phyloP scores from a whole-genome alignment of 441 rosid genomes.

The Cnidoscolus chayamansa region DNA sequence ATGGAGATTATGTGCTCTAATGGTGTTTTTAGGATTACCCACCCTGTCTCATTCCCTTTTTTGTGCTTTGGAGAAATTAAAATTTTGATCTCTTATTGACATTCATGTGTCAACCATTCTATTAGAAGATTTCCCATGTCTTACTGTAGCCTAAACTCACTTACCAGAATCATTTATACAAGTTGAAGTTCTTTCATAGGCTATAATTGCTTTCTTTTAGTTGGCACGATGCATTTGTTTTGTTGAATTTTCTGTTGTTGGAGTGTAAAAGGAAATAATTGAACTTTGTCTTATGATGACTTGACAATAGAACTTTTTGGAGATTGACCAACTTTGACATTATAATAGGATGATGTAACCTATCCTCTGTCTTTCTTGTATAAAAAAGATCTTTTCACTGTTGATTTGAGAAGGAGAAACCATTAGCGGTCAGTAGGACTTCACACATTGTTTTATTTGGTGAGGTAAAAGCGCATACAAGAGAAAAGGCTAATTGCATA shows the following conservation, averaged over 20 bases:
- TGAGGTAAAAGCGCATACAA: not conserved
- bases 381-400: not conserved
- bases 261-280: conserved; percentile 1
- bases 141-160: not conserved
- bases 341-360: not conserved
- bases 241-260: not conserved
- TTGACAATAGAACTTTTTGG: not conserved
- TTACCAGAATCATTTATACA: not conserved
- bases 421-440: not conserved
- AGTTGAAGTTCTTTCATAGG: not conserved
- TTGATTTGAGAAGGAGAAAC: not conserved
- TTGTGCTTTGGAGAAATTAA: not conserved
- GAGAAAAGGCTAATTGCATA: not conserved
- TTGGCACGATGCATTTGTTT: not conserved
- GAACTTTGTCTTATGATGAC: not conserved
- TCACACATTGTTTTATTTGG: not conserved
- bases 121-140: not conserved
- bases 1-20: not conserved
- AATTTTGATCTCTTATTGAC: not conserved
- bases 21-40: not conserved
- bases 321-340: not conserved
- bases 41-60: not conserved
- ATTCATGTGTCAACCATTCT: not conserved
- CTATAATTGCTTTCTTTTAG: not conserved
- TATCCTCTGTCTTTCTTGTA: conserved; percentile 3